These are phyloP conservation scores for Fusarium beomiforme DNA, from an alignment of 2,329 filamentous ascomycete species.

Conservation along the genomic window DNA sequence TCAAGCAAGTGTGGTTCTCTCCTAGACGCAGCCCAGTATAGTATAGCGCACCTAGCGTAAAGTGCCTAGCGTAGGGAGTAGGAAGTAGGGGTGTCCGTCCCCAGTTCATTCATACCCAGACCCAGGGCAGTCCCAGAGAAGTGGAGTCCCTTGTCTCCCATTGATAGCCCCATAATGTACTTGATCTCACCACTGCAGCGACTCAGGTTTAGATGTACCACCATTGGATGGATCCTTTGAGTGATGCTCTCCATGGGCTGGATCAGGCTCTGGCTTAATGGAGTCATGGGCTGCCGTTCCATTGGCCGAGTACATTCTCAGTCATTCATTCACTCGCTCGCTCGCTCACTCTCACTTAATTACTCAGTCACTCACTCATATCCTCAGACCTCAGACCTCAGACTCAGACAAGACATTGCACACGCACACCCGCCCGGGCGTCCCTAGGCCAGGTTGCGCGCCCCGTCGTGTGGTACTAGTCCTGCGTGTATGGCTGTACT, in stretches of 20 bases:
- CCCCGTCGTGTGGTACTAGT: slow-evolving; percentile 29
- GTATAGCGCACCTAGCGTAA: slow-evolving; percentile 13
- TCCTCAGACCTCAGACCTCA: slow-evolving; percentile 1
- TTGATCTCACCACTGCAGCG: background rate
- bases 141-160: background rate
- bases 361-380: background rate
- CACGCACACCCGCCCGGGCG: slow-evolving; percentile 35
- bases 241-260: slow-evolving; percentile 9
- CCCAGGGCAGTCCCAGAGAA: background rate
- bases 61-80: slow-evolving; percentile 17
- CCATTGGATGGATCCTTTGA: background rate
- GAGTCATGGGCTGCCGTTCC: slow-evolving; percentile 33
- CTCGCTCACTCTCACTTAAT: slow-evolving; percentile 26
- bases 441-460: slow-evolving; percentile 30
- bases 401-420: slow-evolving; percentile 33
- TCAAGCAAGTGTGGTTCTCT: slow-evolving; percentile 36
- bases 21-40: slow-evolving; percentile 21
- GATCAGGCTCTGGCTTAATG: slow-evolving; percentile 27
- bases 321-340: slow-evolving; percentile 25
- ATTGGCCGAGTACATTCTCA: slow-evolving; percentile 36
- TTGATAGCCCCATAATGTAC: slow-evolving; percentile 4
- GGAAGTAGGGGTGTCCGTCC: slow-evolving; percentile 23
- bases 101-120: background rate
- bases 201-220: slow-evolving; percentile 1
- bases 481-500: slow-evolving; percentile 22